Base-by-base conservation (phyloP, 2,329 filamentous ascomycete species). In the Talaromyces sp. region DNA sequence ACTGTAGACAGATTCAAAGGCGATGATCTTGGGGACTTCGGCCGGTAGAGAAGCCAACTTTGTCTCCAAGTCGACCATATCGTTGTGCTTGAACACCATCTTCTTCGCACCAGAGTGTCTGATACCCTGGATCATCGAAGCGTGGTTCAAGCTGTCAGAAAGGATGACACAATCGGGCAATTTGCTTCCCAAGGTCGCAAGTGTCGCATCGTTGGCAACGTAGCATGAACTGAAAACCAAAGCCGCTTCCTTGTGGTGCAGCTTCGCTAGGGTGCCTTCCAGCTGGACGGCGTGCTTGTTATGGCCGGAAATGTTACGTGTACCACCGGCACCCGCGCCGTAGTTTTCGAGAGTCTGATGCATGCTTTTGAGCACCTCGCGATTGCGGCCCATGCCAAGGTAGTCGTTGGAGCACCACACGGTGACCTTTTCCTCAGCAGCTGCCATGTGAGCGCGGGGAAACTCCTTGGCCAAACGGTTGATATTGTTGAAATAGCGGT, bases 401-500 rank as follows among this genome's bases (percentile, higher is more conserved):
- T 99, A 99, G 77, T 99, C 95, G 73, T 99, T 99, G 74, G 93
- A 96, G 83, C 95, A 99, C 95, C 95, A 99, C 25, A 99, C 95
- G 1, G 93, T 96, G 63, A 99, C 95, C 60, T 87, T 87, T 68
- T 97, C 92, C 64, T 93, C 88, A 72, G 86, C 85, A 63, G 84
- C 87, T 16, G 90, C 85, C 84, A 96, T 96, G 77, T 99, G 95
- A 52, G 95, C 95, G 67, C 90, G 91, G 33, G 95, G 95, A 67
- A 99, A 99, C 67, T 98, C 92, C 80, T 95, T 91, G 68, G 95
- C 95, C 65, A 99, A 84, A 39, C 95, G 92, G 75, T 99, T 99
- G 86, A 99, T 99, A 83, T 99, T 99, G 84, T 99, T 99, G 83
- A 99, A 99, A 82, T 98, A 98, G 73, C 95, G 91, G 82, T 99